A percentile compares a stretch with the other conserved stretches of the same genome.
phyloP scores from a whole-genome alignment of 371 early-diverging fungal genomes.

The Mortierella polycephala region DNA sequence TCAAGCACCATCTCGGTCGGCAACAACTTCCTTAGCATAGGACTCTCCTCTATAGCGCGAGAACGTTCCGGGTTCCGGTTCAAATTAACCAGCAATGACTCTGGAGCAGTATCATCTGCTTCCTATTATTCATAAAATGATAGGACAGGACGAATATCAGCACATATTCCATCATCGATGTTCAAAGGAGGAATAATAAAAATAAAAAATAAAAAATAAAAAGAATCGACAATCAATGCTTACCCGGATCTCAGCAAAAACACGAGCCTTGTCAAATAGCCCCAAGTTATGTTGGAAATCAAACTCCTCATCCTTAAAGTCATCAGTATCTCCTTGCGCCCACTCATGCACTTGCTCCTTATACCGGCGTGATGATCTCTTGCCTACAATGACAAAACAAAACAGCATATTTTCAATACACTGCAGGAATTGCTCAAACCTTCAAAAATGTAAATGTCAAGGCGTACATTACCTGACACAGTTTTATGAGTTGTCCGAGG shows the following conservation, averaged over 20 bases:
- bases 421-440: not conserved
- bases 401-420: not conserved
- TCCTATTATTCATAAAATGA: constrained; percentile 54
- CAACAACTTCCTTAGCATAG: constrained; percentile 55
- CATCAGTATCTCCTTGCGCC: constrained; percentile 70
- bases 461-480: constrained; percentile 16
- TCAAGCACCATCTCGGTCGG: constrained; percentile 71
- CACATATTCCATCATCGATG: not conserved
- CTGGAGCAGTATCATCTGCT: constrained; percentile 76
- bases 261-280: constrained; percentile 82
- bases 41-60: constrained; percentile 41
- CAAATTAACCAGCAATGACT: constrained; percentile 73
- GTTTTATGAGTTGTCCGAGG: constrained; percentile 28
- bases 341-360: constrained; percentile 56
- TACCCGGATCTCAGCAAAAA: constrained; percentile 85
- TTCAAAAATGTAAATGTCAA: not conserved
- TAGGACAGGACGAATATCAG: not conserved
- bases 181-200: not conserved
- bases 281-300: constrained; percentile 83
- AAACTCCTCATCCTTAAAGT: constrained; percentile 76
- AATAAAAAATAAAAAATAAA: constrained; percentile 2
- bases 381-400: constrained; percentile 16
- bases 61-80: constrained; percentile 65
- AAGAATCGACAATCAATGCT: constrained; percentile 1
- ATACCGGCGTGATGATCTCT: constrained; percentile 28